phyloP scores from a whole-genome alignment of 2,329 filamentous ascomycete species.

The Paecilomyces dactylethromorphus region DNA sequence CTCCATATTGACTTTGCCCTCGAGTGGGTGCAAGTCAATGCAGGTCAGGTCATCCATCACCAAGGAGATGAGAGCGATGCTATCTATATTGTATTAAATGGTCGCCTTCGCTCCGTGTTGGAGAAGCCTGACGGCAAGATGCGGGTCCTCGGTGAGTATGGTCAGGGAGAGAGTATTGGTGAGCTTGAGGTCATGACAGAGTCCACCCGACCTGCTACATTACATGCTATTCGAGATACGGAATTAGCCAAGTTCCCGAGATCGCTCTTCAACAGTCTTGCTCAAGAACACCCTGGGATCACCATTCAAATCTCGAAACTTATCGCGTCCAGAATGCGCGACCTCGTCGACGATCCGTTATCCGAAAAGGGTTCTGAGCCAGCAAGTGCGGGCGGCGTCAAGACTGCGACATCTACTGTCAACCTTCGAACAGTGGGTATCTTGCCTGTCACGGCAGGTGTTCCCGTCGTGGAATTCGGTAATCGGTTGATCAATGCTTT shows the following conservation, averaged over 20 bases:
- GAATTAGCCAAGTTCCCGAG: slow-evolving; percentile 94
- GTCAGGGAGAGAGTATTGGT: slow-evolving; percentile 94
- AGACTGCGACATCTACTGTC: slow-evolving; percentile 67
- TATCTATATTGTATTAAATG: slow-evolving; percentile 96
- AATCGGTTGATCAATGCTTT: slow-evolving; percentile 80
- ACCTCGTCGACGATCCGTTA: slow-evolving; percentile 74
- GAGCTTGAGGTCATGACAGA: slow-evolving; percentile 97
- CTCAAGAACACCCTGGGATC: slow-evolving; percentile 93
- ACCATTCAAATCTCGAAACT: slow-evolving; percentile 99
- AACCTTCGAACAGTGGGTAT: slow-evolving; percentile 92
- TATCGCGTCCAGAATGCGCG: slow-evolving; percentile 83
- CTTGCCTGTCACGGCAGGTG: slow-evolving; percentile 80
- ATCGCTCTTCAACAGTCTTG: slow-evolving; percentile 93
- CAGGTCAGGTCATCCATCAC: slow-evolving; percentile 90
- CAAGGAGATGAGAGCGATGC: slow-evolving; percentile 94
- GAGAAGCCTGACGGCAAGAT: slow-evolving; percentile 76
- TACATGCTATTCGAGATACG: slow-evolving; percentile 94
- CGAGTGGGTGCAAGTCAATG: slow-evolving; percentile 96
- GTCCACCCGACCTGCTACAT: slow-evolving; percentile 77
- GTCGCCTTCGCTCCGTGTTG: slow-evolving; percentile 75
- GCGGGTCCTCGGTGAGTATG: slow-evolving; percentile 83
- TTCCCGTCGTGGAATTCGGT: slow-evolving; percentile 94
- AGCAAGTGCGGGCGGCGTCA: slow-evolving; percentile 45
- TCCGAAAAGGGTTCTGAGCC: slow-evolving; percentile 59
- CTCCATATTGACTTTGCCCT: slow-evolving; percentile 96